Conservation (phyloP, 148 eudicot species). For the Fagopyrum esculentum region DNA sequence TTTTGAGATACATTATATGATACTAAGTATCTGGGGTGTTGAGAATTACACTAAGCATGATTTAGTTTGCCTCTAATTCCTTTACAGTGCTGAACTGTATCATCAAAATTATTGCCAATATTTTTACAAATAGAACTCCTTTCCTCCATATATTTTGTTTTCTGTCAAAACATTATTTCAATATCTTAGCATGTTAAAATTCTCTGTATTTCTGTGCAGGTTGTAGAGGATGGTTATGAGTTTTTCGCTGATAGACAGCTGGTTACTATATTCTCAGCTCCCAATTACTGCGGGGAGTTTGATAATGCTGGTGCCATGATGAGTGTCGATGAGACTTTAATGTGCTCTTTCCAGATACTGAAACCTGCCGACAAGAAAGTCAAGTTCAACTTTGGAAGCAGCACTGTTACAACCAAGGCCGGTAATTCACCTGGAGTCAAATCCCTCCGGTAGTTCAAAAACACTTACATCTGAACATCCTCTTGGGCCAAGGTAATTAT, state of each 20-base stretch:
- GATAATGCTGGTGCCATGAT: conserved; percentile 64
- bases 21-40: neutral
- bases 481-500: conserved; percentile 5
- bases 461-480: neutral
- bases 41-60: neutral
- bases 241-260: conserved; percentile 49
- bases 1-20: neutral
- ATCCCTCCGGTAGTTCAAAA: neutral
- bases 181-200: neutral
- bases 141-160: neutral
- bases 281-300: conserved; percentile 45
- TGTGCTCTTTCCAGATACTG: conserved; percentile 59
- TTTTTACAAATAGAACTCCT: neutral
- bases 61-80: neutral
- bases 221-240: conserved; percentile 57
- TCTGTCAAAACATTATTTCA: neutral
- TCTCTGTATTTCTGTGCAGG: conserved; percentile 23
- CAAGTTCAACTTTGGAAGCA: conserved; percentile 43
- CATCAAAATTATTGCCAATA: neutral
- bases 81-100: neutral
- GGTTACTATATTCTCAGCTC: conserved; percentile 39
- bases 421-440: neutral
- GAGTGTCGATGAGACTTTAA: conserved; percentile 52
- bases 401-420: conserved; percentile 32
- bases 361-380: conserved; percentile 51